These are phyloP conservation scores for Oryza australiensis DNA, from an alignment of 176 grass and related monocot genomes.

Conservation along the genomic window DNA sequence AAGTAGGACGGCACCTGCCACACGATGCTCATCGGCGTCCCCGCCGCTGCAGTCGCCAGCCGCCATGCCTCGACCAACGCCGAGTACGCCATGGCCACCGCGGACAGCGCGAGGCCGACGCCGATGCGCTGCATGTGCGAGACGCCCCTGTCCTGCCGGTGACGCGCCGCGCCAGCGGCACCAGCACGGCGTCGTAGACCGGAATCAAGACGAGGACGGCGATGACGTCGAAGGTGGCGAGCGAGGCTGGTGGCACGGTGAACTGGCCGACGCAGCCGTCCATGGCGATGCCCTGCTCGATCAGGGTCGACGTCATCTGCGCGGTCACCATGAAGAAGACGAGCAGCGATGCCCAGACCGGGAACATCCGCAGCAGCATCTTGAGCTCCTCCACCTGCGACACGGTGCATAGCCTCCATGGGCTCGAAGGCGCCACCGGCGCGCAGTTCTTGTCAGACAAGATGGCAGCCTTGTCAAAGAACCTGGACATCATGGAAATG, in stretches of 20 bases:
- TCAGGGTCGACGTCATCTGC: constrained; percentile 42
- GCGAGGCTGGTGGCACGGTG: constrained; percentile 38
- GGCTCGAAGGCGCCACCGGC: neutral
- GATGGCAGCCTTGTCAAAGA: constrained; percentile 26
- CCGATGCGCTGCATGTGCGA: constrained; percentile 37
- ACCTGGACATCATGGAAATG: no score
- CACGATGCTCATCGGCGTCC: constrained; percentile 9
- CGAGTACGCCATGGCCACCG: constrained; percentile 29
- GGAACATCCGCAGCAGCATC: constrained; percentile 40
- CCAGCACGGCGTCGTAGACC: constrained; percentile 28
- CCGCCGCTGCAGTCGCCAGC: neutral
- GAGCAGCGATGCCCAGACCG: constrained; percentile 39
- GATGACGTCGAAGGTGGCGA: constrained; percentile 20
- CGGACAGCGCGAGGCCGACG: constrained; percentile 32
- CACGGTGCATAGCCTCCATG: constrained; percentile 43
- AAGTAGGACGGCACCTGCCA: constrained; percentile 56
- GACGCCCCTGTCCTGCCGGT: constrained; percentile 36
- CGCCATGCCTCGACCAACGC: constrained; percentile 14
- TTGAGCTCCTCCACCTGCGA: constrained; percentile 51
- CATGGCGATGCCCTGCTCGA: constrained; percentile 41
- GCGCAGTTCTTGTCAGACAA: no score
- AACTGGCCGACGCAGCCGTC: constrained; percentile 32
- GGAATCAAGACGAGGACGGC: constrained; percentile 28
- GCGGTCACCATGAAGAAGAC: constrained; percentile 31
- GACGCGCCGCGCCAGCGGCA: constrained; percentile 26